Conservation (phyloP, 805 yeast genomes). For the Yarrowia divulgata region DNA sequence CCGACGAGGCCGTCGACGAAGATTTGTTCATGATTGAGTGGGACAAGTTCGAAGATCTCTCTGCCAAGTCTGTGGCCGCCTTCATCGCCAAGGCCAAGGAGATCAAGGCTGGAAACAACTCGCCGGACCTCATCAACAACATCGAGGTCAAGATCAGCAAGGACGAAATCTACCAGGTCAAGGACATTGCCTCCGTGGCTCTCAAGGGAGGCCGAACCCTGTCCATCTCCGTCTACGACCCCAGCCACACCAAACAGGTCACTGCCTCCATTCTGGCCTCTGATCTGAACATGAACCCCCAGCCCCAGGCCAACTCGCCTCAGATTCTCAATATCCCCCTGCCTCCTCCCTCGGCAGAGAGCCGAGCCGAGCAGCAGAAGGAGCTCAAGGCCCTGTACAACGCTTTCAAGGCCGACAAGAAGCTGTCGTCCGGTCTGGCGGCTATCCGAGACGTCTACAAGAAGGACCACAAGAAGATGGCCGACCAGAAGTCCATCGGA, state of each 20-base stretch:
- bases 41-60: slow-evolving; percentile 54
- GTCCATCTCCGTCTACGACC: slow-evolving; percentile 86
- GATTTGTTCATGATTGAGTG: slow-evolving; percentile 44
- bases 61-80: slow-evolving; percentile 58
- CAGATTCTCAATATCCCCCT: slow-evolving; percentile 76
- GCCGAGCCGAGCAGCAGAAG: slow-evolving; percentile 62
- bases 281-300: slow-evolving; percentile 79
- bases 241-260: slow-evolving; percentile 70
- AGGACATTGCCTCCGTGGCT: slow-evolving; percentile 69
- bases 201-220: slow-evolving; percentile 71
- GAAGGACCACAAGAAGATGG: slow-evolving; percentile 39
- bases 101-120: slow-evolving; percentile 71
- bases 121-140: slow-evolving; percentile 58
- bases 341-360: slow-evolving; percentile 76
- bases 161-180: slow-evolving; percentile 47
- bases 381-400: slow-evolving; percentile 57
- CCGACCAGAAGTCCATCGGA: slow-evolving; percentile 31
- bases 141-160: slow-evolving; percentile 49
- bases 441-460: slow-evolving; percentile 36
- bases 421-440: slow-evolving; percentile 6
- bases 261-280: slow-evolving; percentile 74
- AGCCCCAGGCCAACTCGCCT: slow-evolving; percentile 71
- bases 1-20: slow-evolving; percentile 41
- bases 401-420: slow-evolving; percentile 39
- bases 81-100: slow-evolving; percentile 67